Base-by-base conservation (phyloP, 1,284 basidiomycete genomes). In the Ceratobasidium sp. region DNA sequence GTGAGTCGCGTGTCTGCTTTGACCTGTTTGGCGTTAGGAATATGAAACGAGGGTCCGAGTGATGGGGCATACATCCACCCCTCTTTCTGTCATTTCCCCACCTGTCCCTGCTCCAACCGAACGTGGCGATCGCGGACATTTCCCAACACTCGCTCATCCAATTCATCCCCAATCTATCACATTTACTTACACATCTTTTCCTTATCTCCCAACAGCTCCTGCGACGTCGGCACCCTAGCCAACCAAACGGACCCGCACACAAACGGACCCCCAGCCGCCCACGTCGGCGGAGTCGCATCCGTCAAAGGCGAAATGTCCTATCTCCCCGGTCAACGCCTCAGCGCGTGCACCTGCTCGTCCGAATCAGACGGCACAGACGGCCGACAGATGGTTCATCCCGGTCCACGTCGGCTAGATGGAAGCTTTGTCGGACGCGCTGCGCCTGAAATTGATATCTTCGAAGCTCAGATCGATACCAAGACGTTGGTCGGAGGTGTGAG, bases 241-340 rank as follows among this genome's bases (percentile, higher is more conserved):
- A 87, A 86, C 77, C 84, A 85, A 78, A 84, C 83, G 18, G 55
- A 64, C 66, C 78, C 79, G 55, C 78, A 77, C 18, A 76, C 73
- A 56, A 66, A 79, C 58, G 81, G 80, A 67, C 81, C 83, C 1
- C 80, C 81, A 1, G 23, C 89, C 88, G 0, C 82, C 78, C 1
- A 87, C 86, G 46, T 60, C 3, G 64, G 33, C 60, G 73, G 73
- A 66, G 87, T 88, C 68, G 82, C 83, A 15, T 55, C 69, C 85
- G 81, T 85, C 66, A 82, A 83, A 63, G 84, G 73, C 58, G 86
- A 84, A 51, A 82, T 91, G 42, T 94, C 92, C 0, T 95, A 89
- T 84, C 89, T 96, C 12, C 92, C 92, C 0, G 96, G 95, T 9
- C 96, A 97, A 84, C 89, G 94, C 39, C 87, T 97, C 1, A 95